Base-by-base conservation (phyloP, 306 rosid species). In the Castanea mollissima region DNA sequence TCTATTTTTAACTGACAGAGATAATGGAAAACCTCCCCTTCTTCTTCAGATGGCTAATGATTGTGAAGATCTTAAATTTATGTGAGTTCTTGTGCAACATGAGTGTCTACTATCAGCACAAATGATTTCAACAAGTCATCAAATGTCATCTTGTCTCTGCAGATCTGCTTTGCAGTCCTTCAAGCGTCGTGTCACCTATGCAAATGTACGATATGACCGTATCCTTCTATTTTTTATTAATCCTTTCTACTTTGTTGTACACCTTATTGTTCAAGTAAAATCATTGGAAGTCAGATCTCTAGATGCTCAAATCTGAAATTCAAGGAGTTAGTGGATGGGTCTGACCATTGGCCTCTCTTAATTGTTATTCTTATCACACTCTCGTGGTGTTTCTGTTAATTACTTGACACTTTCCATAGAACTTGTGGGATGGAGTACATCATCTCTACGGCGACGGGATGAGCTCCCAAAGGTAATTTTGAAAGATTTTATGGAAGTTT, bases 381-480 rank as follows among this genome's bases (percentile, higher is more conserved):
- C 67, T 8, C 12, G 10, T 55, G 54, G 16, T 13, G 14, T n/a
- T 69, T 77, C 21, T 69, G 13, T 76, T 55, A 62, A 82, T 31
- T 63, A 83, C 93, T 90, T 91, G 77, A 92, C 97, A 38, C 74
- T 73, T 68, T 73, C 41, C 68, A 77, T 84, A 94, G 99, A 85
- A 34, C 88, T 94, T 68, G 99, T 92, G 75, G 99, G 99, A 78
- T 94, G 99, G 97, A 85, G 99, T 81, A 92, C 99, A 13, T 92
- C 99, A 25, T 94, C 99, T 68, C 80, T 94, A 63, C 87, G 99
- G 79, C 94, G 75, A 84, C 81, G 71, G 73, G 79, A 72, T 19
- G 97, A 95, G 80, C 94, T 95, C 58, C 99, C 97, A 41, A 86
- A 92, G 97, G 99, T 94, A 86, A 52, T 56, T 67, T 69, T 78